Evolutionary conservation across 345 rosid genomes (phyloP).

Genomic region (Salix suchowensis): DNA sequence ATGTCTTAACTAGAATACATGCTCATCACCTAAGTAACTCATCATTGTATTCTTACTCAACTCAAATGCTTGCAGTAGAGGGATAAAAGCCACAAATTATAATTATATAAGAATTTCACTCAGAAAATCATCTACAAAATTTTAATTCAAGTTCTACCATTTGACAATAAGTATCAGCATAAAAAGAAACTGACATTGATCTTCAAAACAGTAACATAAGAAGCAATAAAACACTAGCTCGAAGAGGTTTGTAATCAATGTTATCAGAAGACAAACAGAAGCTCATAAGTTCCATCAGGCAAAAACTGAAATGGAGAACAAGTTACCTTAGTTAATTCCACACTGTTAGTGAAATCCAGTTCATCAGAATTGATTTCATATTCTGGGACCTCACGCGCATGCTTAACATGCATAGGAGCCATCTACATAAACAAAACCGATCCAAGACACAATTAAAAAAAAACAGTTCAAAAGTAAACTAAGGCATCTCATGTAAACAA

Average conservation of each 20-base stretch:
- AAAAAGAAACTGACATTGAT: not conserved
- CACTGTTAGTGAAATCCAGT: conserved; percentile 77
- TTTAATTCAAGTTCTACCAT: not conserved
- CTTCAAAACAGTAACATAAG: not conserved
- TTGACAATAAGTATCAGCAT: not conserved
- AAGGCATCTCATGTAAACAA: not conserved
- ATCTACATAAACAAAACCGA: conserved; percentile 28
- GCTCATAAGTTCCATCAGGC: not conserved
- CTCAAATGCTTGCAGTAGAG: not conserved
- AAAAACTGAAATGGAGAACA: not conserved
- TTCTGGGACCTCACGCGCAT: conserved; percentile 85
- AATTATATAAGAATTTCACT: not conserved
- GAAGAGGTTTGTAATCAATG: not conserved
- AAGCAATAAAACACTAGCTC: not conserved
- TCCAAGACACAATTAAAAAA: not conserved
- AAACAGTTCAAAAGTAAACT: not conserved
- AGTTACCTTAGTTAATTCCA: conserved; percentile 64
- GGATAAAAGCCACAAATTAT: not conserved
- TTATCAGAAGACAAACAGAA: not conserved
- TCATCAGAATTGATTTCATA: conserved; percentile 74
- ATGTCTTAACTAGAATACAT: not conserved
- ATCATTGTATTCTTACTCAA: not conserved
- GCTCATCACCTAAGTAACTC: not conserved
- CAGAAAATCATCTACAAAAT: not conserved
- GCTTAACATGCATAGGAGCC: conserved; percentile 92